Percentiles rank a stretch among this genome's conserved stretches.
These are phyloP conservation scores for Moringa oleifera DNA, from an alignment of 345 rosid species.

Conservation along the genomic window DNA sequence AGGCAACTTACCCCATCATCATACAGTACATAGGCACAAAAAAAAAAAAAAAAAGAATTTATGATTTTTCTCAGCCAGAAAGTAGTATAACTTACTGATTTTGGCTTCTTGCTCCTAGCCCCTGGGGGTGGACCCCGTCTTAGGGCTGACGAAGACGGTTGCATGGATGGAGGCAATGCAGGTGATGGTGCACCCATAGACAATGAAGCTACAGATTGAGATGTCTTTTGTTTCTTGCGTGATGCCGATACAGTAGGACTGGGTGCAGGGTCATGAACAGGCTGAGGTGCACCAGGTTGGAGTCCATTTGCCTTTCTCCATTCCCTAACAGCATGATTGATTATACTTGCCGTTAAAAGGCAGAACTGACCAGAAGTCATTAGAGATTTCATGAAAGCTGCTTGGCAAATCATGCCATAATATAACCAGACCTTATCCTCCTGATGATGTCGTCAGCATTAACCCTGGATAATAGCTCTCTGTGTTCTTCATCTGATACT, in stretches of 20 bases:
- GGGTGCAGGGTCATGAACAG: constrained; percentile 59
- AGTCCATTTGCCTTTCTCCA: constrained; percentile 78
- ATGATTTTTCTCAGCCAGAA: constrained; percentile 1
- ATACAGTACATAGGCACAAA: constrained; percentile 10
- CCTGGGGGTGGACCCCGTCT: constrained; percentile 73
- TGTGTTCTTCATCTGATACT: constrained; percentile 95
- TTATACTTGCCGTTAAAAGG: constrained; percentile 19
- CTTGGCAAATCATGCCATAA: constrained; percentile 12
- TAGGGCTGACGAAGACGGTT: constrained; percentile 75
- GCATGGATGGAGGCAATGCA: constrained; percentile 63
- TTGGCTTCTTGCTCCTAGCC: constrained; percentile 68
- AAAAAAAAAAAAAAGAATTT: not conserved
- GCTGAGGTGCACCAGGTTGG: constrained; percentile 65
- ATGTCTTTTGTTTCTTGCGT: constrained; percentile 76
- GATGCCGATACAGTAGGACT: constrained; percentile 90
- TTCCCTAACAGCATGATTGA: constrained; percentile 49
- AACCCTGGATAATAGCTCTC: constrained; percentile 79
- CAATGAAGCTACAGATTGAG: constrained; percentile 74
- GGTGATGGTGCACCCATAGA: constrained; percentile 76
- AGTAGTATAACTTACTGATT: constrained; percentile 57
- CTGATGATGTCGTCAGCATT: constrained; percentile 78
- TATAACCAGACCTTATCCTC: constrained; percentile 68
- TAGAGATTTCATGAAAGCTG: constrained; percentile 10
- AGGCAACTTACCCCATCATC: constrained; percentile 15
- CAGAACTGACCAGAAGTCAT: constrained; percentile 18